Conservation (phyloP, 2,329 filamentous ascomycete genomes). For the Calycina herbarum region DNA sequence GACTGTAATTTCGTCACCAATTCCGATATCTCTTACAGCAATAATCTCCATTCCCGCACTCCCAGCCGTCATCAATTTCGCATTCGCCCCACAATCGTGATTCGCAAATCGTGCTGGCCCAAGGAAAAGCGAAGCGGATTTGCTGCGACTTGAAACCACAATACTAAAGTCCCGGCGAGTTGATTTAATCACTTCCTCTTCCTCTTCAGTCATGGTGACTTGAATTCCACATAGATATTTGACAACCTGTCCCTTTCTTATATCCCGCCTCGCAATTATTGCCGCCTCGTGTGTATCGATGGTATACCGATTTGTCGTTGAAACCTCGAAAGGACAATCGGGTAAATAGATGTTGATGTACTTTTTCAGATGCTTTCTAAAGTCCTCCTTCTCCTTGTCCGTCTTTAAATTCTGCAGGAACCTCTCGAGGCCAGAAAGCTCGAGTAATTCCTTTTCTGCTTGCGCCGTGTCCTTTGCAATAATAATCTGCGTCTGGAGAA, state of each 20-base stretch:
- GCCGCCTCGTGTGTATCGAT: slow-evolving; percentile 87
- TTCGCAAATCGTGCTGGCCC: slow-evolving; percentile 96
- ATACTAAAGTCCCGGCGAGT: slow-evolving; percentile 95
- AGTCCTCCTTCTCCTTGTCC: slow-evolving; percentile 81
- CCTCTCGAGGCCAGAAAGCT: slow-evolving; percentile 70
- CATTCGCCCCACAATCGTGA: slow-evolving; percentile 94
- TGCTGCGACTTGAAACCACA: slow-evolving; percentile 89
- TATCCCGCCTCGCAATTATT: slow-evolving; percentile 75
- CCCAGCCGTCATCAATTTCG: slow-evolving; percentile 78
- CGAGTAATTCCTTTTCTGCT: slow-evolving; percentile 72
- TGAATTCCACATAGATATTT: slow-evolving; percentile 91
- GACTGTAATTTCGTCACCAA: slow-evolving; percentile 94
- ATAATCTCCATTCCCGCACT: slow-evolving; percentile 89
- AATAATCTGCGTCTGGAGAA: slow-evolving; percentile 67
- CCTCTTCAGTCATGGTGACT: slow-evolving; percentile 87
- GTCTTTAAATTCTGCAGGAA: slow-evolving; percentile 69
- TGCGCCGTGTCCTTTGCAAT: slow-evolving; percentile 68
- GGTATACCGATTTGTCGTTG: slow-evolving; percentile 91
- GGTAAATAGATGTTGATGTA: slow-evolving; percentile 92
- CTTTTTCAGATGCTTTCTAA: slow-evolving; percentile 79
- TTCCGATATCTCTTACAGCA: slow-evolving; percentile 75
- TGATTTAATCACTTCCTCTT: slow-evolving; percentile 78
- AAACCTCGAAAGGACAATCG: slow-evolving; percentile 93
- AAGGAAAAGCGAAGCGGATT: slow-evolving; percentile 87
- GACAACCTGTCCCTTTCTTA: slow-evolving; percentile 80